Percentiles rank a stretch among this genome's conserved stretches.
These are phyloP conservation scores for Radiomyces spectabilis DNA, from an alignment of 192 early-diverging fungal species.

Conservation along the genomic window DNA sequence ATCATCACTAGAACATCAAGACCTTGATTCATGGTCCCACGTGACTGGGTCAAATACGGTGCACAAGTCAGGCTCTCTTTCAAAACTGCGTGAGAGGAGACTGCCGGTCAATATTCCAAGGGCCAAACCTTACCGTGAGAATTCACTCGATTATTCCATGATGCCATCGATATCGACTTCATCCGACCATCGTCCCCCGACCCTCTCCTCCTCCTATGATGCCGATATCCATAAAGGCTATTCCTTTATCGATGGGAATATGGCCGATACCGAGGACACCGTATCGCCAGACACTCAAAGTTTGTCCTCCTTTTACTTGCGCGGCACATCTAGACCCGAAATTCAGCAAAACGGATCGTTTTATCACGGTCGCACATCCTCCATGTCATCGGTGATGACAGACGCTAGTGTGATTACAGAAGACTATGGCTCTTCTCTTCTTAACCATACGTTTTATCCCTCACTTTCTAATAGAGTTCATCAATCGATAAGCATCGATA, in stretches of 20 bases:
- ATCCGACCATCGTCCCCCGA: not conserved
- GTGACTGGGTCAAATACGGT: too few relatives aligned
- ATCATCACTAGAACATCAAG: too few relatives aligned
- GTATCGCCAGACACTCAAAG: too few relatives aligned
- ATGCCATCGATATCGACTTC: not conserved
- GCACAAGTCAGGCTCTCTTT: not conserved
- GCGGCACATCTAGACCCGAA: too few relatives aligned
- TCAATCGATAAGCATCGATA: too few relatives aligned
- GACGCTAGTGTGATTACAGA: slow-evolving; percentile 3
- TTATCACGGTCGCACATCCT: slow-evolving; percentile 11
- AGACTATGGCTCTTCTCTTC: not conserved
- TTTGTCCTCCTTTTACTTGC: too few relatives aligned
- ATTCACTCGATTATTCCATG: not conserved
- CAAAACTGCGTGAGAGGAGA: slow-evolving; percentile 3
- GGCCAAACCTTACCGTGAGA: too few relatives aligned
- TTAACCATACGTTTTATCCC: too few relatives aligned
- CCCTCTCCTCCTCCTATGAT: not conserved
- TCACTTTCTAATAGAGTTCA: not conserved
- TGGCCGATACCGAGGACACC: not conserved
- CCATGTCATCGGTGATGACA: slow-evolving; percentile 20
- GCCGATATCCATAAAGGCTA: too few relatives aligned
- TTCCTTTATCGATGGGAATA: not conserved
- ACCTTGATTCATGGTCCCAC: too few relatives aligned
- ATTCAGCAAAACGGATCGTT: too few relatives aligned
- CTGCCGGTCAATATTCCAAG: too few relatives aligned